Base-by-base conservation (phyloP, 306 rosid genomes). In the Mimosa bimucronata region DNA sequence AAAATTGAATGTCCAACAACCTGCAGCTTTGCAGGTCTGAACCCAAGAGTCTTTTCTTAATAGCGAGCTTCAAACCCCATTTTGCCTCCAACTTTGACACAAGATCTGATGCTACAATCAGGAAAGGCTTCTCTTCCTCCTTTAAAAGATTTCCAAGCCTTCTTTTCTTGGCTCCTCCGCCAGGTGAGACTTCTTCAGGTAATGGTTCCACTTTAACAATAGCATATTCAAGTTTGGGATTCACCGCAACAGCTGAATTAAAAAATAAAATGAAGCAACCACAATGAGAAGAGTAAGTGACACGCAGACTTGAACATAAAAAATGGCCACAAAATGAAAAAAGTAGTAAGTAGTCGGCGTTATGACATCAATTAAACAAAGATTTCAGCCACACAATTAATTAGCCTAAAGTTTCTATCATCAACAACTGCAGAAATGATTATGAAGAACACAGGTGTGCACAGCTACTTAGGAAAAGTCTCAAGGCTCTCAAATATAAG, bases 21-120 rank as follows among this genome's bases (percentile, higher is more conserved):
- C 99, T 95, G 96, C 86, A 91, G 79, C 90, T 93, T 88, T 95
- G 97, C 80, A 95, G 91, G 74, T 91, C 92, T 61, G 98, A 95
- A 78, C 99, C 99, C 71, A 80, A 78, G 76, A 81, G 78, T 84
- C 69, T 86, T 86, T 80, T 87, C 88, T 87, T 91, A 79, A 93
- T 73, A 66, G 77, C 71, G 66, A 95, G 97, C 87, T 89, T 90
- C 83, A 88, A 82, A 31, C 94, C 91, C 98, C 98, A 95, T 82
- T 90, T 95, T 71, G 90, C 93, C 89, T 93, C 98, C 84, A 95
- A 85, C 7, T 85, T 89, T 82, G 90, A 90, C 86, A 95, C 97
- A 77, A 95, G 93, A 71, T 95, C 98, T 69, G 91, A 88, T 81
- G 98, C 99, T 16, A 93, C 98, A 66, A 95, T 81, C 53, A 95